Evolutionary conservation across 371 early-diverging fungal species (phyloP), one percentile per base, ranked within the genome.

Genomic region (Mucor ambiguus): DNA sequence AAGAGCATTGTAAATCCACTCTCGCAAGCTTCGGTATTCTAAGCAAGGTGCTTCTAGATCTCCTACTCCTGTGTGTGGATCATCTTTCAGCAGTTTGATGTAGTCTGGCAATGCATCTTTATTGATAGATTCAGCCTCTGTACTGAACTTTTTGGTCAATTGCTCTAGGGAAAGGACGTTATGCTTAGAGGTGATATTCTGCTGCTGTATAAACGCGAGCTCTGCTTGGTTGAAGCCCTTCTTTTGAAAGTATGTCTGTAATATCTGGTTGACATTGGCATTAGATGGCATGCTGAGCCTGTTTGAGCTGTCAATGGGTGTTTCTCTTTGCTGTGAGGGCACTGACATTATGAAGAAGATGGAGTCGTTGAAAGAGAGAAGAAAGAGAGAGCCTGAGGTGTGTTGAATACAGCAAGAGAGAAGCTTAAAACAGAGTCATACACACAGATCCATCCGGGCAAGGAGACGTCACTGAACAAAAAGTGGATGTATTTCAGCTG

Each of bases 1-100:
- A 52, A 99, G 85, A 12, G 97, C 97, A 67, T 93, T 95, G 64
- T 97, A 94, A 38, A 98, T 90, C 99, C 98, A 99, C 58, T 87
- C 85, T 61, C 92, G 81, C 62, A 99, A 85, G 70, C 85, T 87
- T 16, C 79, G 78, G 78, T 97, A 99, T 60, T 89, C 86, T 41
- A 82, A 72, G 41, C 86, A 85, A 68, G 95, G 92, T 12, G 90
- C 90, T 54, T 90, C 88, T 3, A 95, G 90, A 69, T 93, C 58
- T 33, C 37, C 90, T 35, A 41, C 63, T 18, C 86, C 89, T 48
- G 86, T 80, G 71, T 94, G 94, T 2, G 82, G 83, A 66, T 93
- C 90, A 67, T 87, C 20, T 10, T 58, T 48, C 9, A 71, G 85
- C 73, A 87, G 88, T 57, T 86, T 84, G 61, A 91, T 76, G 24